phyloP scores from a whole-genome alignment of 2,329 filamentous ascomycete species.

The Ophiostoma himal-ulmi region DNA sequence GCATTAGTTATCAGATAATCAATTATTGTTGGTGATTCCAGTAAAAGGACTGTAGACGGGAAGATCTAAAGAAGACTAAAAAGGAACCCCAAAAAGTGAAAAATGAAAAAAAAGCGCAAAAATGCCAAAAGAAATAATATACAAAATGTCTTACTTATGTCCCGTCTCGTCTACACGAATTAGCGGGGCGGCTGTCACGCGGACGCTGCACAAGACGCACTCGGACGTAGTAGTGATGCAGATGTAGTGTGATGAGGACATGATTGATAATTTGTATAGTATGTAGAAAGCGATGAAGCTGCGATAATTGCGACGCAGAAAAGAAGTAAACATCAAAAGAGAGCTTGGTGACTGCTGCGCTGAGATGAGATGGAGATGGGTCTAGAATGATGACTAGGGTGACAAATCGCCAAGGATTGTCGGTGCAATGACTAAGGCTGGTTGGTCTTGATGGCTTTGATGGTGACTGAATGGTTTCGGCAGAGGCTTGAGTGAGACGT shows the following conservation, averaged over 20 bases:
- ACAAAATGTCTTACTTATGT: not conserved
- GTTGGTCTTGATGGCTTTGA: too few species aligned
- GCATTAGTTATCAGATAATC: too few species aligned
- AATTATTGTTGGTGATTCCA: not conserved
- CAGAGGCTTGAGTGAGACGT: not conserved
- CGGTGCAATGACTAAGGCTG: too few species aligned
- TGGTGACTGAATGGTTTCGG: not conserved
- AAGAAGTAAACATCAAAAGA: not conserved
- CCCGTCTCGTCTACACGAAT: not conserved
- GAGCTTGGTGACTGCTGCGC: too few species aligned
- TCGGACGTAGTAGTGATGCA: not conserved
- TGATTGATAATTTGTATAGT: not conserved
- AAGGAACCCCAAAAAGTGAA: not conserved
- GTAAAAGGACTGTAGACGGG: not conserved
- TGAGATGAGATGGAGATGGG: too few species aligned
- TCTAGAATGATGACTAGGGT: not conserved
- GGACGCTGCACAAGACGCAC: not conserved
- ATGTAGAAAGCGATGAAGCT: not conserved
- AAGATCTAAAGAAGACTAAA: not conserved
- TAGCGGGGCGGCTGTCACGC: not conserved
- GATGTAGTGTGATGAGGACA: not conserved
- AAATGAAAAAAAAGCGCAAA: not conserved
- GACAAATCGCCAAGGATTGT: too few species aligned
- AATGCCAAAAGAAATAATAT: not conserved
- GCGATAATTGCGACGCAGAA: too few species aligned